A percentile compares a stretch with the other conserved stretches of the same genome.
phyloP scores from a whole-genome alignment of 2,329 filamentous ascomycete species.

The Niveomyces coronatus region DNA sequence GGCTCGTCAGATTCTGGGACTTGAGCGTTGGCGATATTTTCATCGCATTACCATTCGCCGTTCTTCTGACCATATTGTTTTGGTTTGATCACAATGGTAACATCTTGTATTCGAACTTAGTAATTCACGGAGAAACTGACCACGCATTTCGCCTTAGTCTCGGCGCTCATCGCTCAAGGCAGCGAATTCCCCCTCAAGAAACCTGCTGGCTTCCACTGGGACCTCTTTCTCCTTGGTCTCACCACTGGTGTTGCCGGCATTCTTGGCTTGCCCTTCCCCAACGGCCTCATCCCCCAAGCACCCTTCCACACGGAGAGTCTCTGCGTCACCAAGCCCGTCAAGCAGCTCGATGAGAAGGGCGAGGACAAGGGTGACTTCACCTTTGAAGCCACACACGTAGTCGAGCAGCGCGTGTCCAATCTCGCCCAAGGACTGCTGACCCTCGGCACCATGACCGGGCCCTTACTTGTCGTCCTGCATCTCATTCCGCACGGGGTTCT shows the following conservation, averaged over 20 bases:
- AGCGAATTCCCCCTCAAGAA: conserved; percentile 74
- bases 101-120: no score
- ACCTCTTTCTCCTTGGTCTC: conserved; percentile 68
- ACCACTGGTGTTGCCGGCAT: conserved; percentile 68
- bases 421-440: conserved; percentile 68
- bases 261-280: conserved; percentile 69
- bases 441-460: conserved; percentile 68
- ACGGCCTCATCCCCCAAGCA: conserved; percentile 74
- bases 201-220: conserved; percentile 79
- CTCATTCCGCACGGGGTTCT: conserved; percentile 72
- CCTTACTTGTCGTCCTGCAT: conserved; percentile 62
- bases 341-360: conserved; percentile 42
- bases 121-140: conserved; percentile 12
- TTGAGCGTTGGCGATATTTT: conserved; percentile 64
- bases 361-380: conserved; percentile 45
- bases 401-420: conserved; percentile 72
- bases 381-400: conserved; percentile 49
- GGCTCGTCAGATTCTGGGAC: conserved; percentile 78
- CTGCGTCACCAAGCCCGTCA: conserved; percentile 53
- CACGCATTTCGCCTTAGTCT: conserved; percentile 39
- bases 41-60: conserved; percentile 74
- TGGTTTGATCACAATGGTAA: conserved; percentile 83
- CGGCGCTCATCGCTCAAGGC: conserved; percentile 71
- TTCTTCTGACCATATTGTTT: conserved; percentile 75
- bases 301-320: conserved; percentile 74